Base-by-base conservation (phyloP, 2,329 filamentous ascomycete genomes). In the Fusarium verrucosum region DNA sequence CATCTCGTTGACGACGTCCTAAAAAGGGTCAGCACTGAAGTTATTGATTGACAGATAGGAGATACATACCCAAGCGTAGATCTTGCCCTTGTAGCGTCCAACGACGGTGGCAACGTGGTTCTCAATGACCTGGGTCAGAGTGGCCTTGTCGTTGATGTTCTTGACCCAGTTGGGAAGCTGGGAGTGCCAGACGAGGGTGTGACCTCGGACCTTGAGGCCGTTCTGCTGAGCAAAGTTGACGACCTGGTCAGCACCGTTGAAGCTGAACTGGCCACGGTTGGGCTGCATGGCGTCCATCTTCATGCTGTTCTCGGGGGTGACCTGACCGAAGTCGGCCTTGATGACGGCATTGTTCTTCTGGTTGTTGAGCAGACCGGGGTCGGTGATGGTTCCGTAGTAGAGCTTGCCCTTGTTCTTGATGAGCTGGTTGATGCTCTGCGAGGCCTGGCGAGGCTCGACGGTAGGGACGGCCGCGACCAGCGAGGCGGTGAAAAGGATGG, bases 251-350 rank as follows among this genome's bases (percentile, higher is more conserved):
- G 84, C 81, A 14, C 74, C 75, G 85, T 72, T 75, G 64, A 87
- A 88, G 66, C 79, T 86, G 81, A 87, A 91, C 4, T 68, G 71
- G 58, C 82, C 82, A 80, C 77, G 14, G 35, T 50, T 20, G 51
- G 25, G 58, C 49, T 61, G 36, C 2, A 37, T 61, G 20, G 82
- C 77, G 63, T 89, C 85, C 87, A 87, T 91, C 77, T 91, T 90
- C 83, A 89, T 88, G 71, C 81, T 85, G 80, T 91, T 90, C 80
- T 91, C 89, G 5, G 86, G 84, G 0, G 88, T 89, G 22, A 91
- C 79, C 72, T 86, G 83, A 20, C 87, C 87, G 63, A 90, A 90
- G 17, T 89, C 78, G 61, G 82, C 81, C 74, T 90, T 85, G 70
- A 89, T 81, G 32, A 70, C 7, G 54, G 80, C 79, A n/a, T 82